Conservation (phyloP, 2,329 filamentous ascomycete species). For the Scleromitrula shiraiana region DNA sequence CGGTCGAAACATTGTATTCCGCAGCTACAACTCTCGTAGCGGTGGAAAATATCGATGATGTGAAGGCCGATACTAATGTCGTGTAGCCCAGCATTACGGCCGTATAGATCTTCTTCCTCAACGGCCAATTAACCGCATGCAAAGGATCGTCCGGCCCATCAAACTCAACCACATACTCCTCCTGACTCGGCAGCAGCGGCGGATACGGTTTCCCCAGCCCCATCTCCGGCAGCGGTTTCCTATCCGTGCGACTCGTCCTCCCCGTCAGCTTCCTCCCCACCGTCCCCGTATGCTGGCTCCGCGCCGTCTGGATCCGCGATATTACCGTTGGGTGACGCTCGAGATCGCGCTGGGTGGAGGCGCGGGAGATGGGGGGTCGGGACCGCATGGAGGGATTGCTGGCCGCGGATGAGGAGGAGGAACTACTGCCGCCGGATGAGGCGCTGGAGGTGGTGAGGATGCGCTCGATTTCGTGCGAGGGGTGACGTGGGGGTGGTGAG, state of each 20-base stretch:
- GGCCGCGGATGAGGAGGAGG: constrained; percentile 30
- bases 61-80: constrained; percentile 63
- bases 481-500: constrained; percentile 11
- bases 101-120: constrained; percentile 65
- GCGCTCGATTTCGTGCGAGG: constrained; percentile 51
- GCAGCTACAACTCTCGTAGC: constrained; percentile 49
- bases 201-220: constrained; percentile 70
- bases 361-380: constrained; percentile 45
- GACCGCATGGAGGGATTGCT: constrained; percentile 29
- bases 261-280: constrained; percentile 47
- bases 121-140: constrained; percentile 81
- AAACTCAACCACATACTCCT: constrained; percentile 79
- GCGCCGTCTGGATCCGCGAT: constrained; percentile 61
- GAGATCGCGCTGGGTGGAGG: constrained; percentile 59
- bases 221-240: constrained; percentile 58
- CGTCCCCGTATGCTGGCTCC: constrained; percentile 63
- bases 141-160: constrained; percentile 75
- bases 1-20: constrained; percentile 51
- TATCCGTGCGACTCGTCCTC: constrained; percentile 33
- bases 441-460: constrained; percentile 47
- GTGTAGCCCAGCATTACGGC: constrained; percentile 65
- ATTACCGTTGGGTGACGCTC: constrained; percentile 63
- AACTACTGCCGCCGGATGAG: constrained; percentile 31
- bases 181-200: constrained; percentile 57
- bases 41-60: constrained; percentile 66